A percentile compares a stretch with the other conserved stretches of the same genome.
These are phyloP conservation scores for Ichthyophthirius multifiliis DNA, from an alignment of 169 alveolate species.

Conservation along the genomic window DNA sequence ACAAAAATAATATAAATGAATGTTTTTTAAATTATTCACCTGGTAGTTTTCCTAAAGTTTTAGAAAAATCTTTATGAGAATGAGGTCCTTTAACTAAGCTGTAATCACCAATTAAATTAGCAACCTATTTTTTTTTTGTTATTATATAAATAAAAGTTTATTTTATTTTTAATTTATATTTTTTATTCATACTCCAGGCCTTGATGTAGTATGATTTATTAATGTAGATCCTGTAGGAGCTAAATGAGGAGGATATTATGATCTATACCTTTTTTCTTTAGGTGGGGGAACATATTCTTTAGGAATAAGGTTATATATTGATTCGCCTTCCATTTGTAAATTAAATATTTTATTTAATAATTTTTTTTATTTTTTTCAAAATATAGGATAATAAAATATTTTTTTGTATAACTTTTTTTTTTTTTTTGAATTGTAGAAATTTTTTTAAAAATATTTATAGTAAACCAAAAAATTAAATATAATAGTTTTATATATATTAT, in stretches of 20 bases:
- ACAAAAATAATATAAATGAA: background rate
- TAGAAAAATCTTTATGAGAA: conserved; percentile 50
- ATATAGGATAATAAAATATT: background rate
- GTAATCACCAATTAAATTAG: conserved; percentile 77
- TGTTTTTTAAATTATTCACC: conserved; percentile 34
- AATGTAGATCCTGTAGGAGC: conserved; percentile 88
- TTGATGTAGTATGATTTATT: conserved; percentile 75
- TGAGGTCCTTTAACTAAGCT: conserved; percentile 73
- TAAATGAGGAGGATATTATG: conserved; percentile 68
- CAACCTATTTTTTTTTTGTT: background rate
- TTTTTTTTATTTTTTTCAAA: background rate
- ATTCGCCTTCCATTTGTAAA: conserved; percentile 67
- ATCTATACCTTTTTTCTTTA: conserved; percentile 66
- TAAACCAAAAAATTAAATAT: too few relatives aligned
- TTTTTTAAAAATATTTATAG: too few relatives aligned
- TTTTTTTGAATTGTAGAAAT: too few relatives aligned
- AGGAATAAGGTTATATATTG: conserved; percentile 86
- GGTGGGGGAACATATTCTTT: conserved; percentile 80
- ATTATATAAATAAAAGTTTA: background rate
- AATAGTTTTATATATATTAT: too few relatives aligned
- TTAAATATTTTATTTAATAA: background rate
- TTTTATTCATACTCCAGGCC: conserved; percentile 63
- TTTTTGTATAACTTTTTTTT: too few relatives aligned
- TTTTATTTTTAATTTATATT: background rate
- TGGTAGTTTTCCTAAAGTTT: conserved; percentile 78